Percentiles rank a stretch among this genome's conserved stretches.
phyloP scores from a whole-genome alignment of 495 filamentous ascomycete species.

The Aspergillus sparsus region DNA sequence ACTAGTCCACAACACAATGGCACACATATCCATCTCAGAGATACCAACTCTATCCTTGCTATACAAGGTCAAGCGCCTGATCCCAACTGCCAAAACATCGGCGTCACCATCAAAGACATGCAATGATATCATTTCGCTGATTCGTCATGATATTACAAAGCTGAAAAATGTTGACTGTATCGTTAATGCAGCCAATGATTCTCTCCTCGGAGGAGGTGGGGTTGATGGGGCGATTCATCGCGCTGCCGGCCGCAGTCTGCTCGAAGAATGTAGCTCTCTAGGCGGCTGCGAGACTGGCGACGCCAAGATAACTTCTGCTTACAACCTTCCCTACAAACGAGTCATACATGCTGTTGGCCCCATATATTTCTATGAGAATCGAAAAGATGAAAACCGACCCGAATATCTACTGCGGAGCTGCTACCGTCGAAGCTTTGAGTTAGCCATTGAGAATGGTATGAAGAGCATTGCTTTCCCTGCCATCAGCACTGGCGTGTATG shows the following conservation, averaged over 20 bases:
- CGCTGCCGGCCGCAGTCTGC: slow-evolving; percentile 69
- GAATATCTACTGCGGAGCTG: slow-evolving; percentile 62
- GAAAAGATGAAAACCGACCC: slow-evolving; percentile 37
- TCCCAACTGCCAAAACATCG: slow-evolving; percentile 28
- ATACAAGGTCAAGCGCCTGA: slow-evolving; percentile 49
- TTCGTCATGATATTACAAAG: slow-evolving; percentile 81
- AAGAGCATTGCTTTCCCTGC: slow-evolving; percentile 78
- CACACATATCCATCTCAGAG: slow-evolving; percentile 41
- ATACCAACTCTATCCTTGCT: slow-evolving; percentile 68
- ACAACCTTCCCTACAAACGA: slow-evolving; percentile 70
- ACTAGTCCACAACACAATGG: background rate
- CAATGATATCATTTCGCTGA: slow-evolving; percentile 71
- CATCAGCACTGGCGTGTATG: slow-evolving; percentile 87
- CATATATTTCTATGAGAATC: slow-evolving; percentile 55
- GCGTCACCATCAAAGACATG: slow-evolving; percentile 49
- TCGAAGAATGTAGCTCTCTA: slow-evolving; percentile 69
- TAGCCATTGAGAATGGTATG: slow-evolving; percentile 65
- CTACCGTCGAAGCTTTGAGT: slow-evolving; percentile 72
- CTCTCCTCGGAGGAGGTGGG: slow-evolving; percentile 80
- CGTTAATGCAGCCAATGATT: slow-evolving; percentile 88
- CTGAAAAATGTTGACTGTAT: slow-evolving; percentile 73
- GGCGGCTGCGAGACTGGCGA: slow-evolving; percentile 73
- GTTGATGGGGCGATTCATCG: slow-evolving; percentile 87
- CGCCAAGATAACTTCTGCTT: slow-evolving; percentile 81
- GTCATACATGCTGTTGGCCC: slow-evolving; percentile 93